A percentile compares a stretch with the other conserved stretches of the same genome.
Evolutionary conservation across 2,329 filamentous ascomycete species (phyloP).

Genomic region (Pseudopyrenochaeta lycopersici): DNA sequence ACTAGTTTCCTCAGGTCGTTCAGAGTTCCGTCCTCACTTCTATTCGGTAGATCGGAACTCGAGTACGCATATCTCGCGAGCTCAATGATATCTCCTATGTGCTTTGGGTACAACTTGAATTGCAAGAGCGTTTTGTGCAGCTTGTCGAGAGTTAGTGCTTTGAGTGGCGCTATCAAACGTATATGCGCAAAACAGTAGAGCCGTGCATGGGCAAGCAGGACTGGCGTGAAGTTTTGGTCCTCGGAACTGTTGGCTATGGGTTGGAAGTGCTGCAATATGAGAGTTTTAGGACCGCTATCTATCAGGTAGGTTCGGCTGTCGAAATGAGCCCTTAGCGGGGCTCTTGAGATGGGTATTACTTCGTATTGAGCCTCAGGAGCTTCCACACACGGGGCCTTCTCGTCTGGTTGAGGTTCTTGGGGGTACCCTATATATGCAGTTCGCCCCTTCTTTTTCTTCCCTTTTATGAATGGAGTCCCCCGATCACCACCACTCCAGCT

Average conservation of each 20-base stretch:
- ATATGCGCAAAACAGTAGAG: slow-evolving; percentile 21
- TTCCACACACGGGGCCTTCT: too few species aligned
- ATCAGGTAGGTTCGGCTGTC: slow-evolving; percentile 19
- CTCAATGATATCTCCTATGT: slow-evolving; percentile 21
- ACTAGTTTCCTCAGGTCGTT: slow-evolving; percentile 24
- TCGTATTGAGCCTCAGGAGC: slow-evolving; percentile 10
- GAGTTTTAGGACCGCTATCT: slow-evolving; percentile 16
- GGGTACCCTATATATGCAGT: too few species aligned
- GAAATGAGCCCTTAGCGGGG: slow-evolving; percentile 22
- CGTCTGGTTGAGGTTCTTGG: too few species aligned
- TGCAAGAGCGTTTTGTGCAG: slow-evolving; percentile 21
- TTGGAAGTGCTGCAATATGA: slow-evolving; percentile 19
- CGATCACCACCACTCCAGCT: too few species aligned
- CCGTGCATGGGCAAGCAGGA: slow-evolving; percentile 22
- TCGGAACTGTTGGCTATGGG: slow-evolving; percentile 20
- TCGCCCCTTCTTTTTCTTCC: too few species aligned
- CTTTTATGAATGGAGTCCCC: too few species aligned
- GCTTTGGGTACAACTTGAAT: slow-evolving; percentile 17
- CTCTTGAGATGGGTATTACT: slow-evolving; percentile 16
- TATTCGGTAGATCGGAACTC: too few species aligned
- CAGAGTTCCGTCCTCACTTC: slow-evolving; percentile 11
- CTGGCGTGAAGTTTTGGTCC: slow-evolving; percentile 30
- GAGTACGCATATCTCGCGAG: too few species aligned
- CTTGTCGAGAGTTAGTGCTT: slow-evolving; percentile 21
- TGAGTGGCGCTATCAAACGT: slow-evolving; percentile 17